Conservation (phyloP, 305 asterid genomes). For the Fraxinus platypoda region DNA sequence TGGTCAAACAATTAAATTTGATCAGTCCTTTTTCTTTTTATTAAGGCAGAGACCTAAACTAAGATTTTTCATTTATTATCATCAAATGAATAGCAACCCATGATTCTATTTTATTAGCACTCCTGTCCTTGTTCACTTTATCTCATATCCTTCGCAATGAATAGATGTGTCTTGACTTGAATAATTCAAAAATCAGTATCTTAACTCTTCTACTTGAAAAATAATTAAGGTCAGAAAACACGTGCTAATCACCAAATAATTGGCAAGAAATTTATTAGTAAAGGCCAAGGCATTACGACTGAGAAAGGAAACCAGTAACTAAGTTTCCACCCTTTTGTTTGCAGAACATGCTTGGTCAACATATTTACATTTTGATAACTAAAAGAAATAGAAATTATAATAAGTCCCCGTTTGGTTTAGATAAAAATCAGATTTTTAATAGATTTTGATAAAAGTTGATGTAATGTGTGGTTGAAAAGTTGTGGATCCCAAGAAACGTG, state of each 20-base stretch:
- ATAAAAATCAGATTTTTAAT: too few relatives aligned
- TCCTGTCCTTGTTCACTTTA: background rate
- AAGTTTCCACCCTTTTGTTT: slow-evolving; percentile 19
- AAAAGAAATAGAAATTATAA: slow-evolving; percentile 10
- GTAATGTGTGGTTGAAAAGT: background rate
- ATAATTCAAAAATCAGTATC: background rate
- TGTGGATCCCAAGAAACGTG: background rate
- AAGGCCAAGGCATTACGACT: background rate
- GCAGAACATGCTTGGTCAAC: slow-evolving; percentile 17
- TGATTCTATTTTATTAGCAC: background rate
- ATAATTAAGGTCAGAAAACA: background rate
- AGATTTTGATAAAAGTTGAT: background rate
- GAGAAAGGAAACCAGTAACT: slow-evolving; percentile 6
- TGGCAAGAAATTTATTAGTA: background rate
- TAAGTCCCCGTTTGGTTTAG: background rate
- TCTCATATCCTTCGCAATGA: background rate
- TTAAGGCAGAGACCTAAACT: background rate
- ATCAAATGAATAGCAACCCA: background rate
- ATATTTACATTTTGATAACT: slow-evolving; percentile 5
- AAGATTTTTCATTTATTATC: background rate
- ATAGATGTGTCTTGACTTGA: background rate
- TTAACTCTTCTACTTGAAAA: background rate
- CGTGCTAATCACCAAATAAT: background rate
- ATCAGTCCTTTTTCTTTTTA: background rate
- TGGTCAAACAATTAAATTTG: background rate